Base-by-base conservation (phyloP, 2,329 filamentous ascomycete species). In the Nakataea oryzae region DNA sequence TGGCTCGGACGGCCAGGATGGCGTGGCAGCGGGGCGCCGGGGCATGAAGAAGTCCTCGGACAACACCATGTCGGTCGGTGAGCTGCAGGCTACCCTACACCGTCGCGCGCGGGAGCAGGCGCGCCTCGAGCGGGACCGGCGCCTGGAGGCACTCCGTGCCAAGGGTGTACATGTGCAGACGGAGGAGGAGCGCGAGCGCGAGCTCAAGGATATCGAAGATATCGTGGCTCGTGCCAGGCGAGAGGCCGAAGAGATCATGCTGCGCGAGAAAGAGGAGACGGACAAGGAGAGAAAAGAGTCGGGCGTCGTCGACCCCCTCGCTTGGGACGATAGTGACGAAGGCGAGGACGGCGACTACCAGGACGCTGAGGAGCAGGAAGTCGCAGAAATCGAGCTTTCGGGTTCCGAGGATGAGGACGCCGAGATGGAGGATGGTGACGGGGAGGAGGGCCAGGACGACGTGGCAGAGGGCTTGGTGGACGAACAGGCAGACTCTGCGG, bases 111-210 rank as follows among this genome's bases (percentile, higher is more conserved):
- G 90, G 57, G 82, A 88, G 64, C 95, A 99, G 74, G 93, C 92
- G 57, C 86, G 86, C 64, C 75, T 83, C 55, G 91, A 95, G 72
- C 86, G 91, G 61, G 85, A 90, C 64, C 87, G 90, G 67, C 88
- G 88, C 62, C 81, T 97, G 26, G 86, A 91, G 62, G 82, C 87
- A 67, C 81, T 99, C 54, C 86, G 84, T 69, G 87, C 88, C 13
- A 91, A 89, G 73, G 95, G 95, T 9, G 82, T 97, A 29, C 78
- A 88, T 28, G 80, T 97, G 24, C 88, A 93, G 72, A 96, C 90
- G 0, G 85, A 87, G 2, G 93, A 97, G 73, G 93, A 99, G 72
- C 86, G 90, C 26, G 89, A 93, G 70, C 84, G 85, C 41, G 89
- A 96, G 71, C 85, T 91, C 73, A 86, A 89, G 63, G 86, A 93